phyloP scores from a whole-genome alignment of 257 asterid species.

The Datura wrightii region DNA sequence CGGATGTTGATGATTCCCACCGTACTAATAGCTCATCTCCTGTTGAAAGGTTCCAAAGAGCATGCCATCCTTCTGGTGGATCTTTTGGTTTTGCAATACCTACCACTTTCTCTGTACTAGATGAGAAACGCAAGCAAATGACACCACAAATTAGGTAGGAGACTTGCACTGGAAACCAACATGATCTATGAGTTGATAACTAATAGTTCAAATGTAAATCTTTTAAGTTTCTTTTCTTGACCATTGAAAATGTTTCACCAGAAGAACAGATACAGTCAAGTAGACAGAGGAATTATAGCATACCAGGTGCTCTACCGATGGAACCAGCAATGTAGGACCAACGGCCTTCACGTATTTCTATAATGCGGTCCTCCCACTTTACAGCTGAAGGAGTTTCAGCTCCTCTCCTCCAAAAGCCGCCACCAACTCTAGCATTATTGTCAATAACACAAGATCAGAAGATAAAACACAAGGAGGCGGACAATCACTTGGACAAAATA shows the following conservation, averaged over 20 bases:
- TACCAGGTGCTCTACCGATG: constrained; percentile 91
- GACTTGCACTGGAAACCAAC: neutral
- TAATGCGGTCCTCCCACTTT: constrained; percentile 82
- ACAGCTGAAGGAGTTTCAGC: constrained; percentile 80
- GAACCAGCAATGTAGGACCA: constrained; percentile 90
- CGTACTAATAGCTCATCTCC: constrained; percentile 61
- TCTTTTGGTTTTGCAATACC: constrained; percentile 88
- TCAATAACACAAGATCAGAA: constrained; percentile 28
- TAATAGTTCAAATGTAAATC: neutral
- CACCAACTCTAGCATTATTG: constrained; percentile 63
- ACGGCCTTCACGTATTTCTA: constrained; percentile 78
- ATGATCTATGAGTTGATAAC: constrained; percentile 8
- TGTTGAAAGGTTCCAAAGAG: constrained; percentile 79
- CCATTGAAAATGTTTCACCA: neutral
- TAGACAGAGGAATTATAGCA: constrained; percentile 31
- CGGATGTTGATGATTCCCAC: constrained; percentile 50
- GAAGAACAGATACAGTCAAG: neutral
- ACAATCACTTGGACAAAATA: neutral
- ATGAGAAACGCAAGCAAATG: constrained; percentile 46
- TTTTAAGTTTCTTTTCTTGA: neutral
- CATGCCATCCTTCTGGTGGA: constrained; percentile 73
- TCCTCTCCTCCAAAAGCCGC: constrained; percentile 92
- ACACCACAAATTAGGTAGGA: constrained; percentile 34
- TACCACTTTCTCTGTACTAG: constrained; percentile 90
- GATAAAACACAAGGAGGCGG: neutral